Conservation (phyloP, 2,329 filamentous ascomycete genomes). For the Juglanconis oblonga region DNA sequence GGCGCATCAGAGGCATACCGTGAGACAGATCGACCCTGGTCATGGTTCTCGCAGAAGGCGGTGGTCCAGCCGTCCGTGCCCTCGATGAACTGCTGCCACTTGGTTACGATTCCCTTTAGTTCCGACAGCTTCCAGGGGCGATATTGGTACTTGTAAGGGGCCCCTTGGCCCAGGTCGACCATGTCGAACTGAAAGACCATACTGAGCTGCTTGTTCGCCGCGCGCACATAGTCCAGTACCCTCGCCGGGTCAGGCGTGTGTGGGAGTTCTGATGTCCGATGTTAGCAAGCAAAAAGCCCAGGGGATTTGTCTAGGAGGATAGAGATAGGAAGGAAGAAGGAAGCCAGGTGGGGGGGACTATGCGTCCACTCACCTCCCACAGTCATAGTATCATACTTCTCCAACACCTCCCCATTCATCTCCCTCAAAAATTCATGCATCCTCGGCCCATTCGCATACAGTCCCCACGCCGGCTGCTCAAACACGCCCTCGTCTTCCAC, state of each 20-base stretch:
- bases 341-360: background rate
- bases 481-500: slow-evolving; percentile 43
- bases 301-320: background rate
- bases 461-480: slow-evolving; percentile 51
- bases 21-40: slow-evolving; percentile 54
- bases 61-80: slow-evolving; percentile 57
- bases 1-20: slow-evolving; percentile 46
- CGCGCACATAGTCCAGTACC: slow-evolving; percentile 59
- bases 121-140: slow-evolving; percentile 45
- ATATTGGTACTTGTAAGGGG: slow-evolving; percentile 51
- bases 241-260: slow-evolving; percentile 55
- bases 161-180: slow-evolving; percentile 57
- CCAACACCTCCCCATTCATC: slow-evolving; percentile 59
- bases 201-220: slow-evolving; percentile 56
- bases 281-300: background rate
- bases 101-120: slow-evolving; percentile 45
- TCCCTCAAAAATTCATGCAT: slow-evolving; percentile 67
- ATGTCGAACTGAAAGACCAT: slow-evolving; percentile 71
- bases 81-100: slow-evolving; percentile 50
- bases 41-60: slow-evolving; percentile 63
- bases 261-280: slow-evolving; percentile 53
- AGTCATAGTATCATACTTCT: slow-evolving; percentile 63
- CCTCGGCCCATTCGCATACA: slow-evolving; percentile 65
- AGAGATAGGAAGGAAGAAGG: background rate
- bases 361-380: slow-evolving; percentile 43